Evolutionary conservation across 2,329 filamentous ascomycete species (phyloP), one percentile per base, ranked within the genome.

Genomic region (Paraphoma chrysanthemicola): DNA sequence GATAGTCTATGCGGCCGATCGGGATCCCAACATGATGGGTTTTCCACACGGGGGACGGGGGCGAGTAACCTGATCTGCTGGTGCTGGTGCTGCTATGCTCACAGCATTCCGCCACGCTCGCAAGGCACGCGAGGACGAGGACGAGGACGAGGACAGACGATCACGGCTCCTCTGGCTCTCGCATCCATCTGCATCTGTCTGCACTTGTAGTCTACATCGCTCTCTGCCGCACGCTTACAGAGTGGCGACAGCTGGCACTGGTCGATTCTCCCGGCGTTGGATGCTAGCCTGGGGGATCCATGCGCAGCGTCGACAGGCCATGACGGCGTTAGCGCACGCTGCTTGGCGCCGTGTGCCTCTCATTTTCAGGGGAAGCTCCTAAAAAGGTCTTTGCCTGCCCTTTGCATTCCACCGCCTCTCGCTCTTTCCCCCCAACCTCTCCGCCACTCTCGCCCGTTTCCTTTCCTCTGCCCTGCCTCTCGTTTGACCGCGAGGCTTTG

Each of bases 311-410:
- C 38, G 44, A 44, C n/a, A 44, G 51, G 58, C 56, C 57, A 36
- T 61, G 56, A 65, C 61, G 44, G 61, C 64, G 52, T 67, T 70
- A 69, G 63, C 45, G 55, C 50, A 57, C 48, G 60, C 29, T 17
- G 60, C 66, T 69, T 69, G 67, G 66, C 64, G 54, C 28, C 23
- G 42, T 41, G 54, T 60, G 57, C 60, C 62, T 69, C 60, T 65
- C 59, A 65, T 66, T 68, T 68, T 70, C 67, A 70, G 67, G 67
- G 67, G 67, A 65, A 70, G 57, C 61, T 69, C 51, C 63, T 68
- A 62, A 72, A 72, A 72, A 62, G 63, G 63, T 62, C 63, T 62
- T 66, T 66, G 53, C 67, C 64, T 67, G 63, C 68, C 59, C 67
- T 64, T 64, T 62, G 59, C 68, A 71, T 69, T 71, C 66, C 60